Base-by-base conservation (phyloP, 1,284 basidiomycete species). In the Porogramme epimiltina region DNA sequence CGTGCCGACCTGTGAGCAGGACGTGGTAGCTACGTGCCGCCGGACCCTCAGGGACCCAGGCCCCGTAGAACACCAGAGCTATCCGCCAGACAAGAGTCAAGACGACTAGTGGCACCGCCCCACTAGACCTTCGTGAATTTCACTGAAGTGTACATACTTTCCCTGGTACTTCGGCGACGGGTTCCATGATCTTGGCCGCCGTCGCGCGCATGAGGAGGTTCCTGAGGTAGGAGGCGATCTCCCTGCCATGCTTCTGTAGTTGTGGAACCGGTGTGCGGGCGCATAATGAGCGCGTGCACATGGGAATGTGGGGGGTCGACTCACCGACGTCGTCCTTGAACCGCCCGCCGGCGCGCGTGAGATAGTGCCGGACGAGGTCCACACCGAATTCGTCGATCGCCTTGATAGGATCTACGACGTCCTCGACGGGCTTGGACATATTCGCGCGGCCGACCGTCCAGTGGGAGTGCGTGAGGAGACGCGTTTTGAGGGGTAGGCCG, bases 391-490 rank as follows among this genome's bases (percentile, higher is more conserved):
- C 70, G 13, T 85, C 73, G 66, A 97, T 89, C 0, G 85, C 85
- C 40, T 80, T 72, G 43, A 95, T 79, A 0, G 95, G 95, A 66
- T 96, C 87, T 0, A 86, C 91, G 19, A 95, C 93, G 64, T 97
- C 98, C 2, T 95, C 95, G 0, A 87, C 67, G 0, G 87, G 90
- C 67, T 97, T 97, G 13, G 89, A 91, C 95, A 97, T 98, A 68
- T 98, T 97, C 56, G 84, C 79, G 51, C 85, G 81, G 49, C 84
- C 78, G 61, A 91, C 88, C 0, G 94, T 96, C 95, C 94, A 98
- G 68, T 97, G 95, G 0, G 91, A 89, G 65, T 97, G 94, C 0
- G 88, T 79, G 8, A 97, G 75, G 3, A 97, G 73, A 19, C 78
- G 79, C 39, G 74, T 73, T 0, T 92, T 84, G 3, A 91, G 76